A percentile compares a stretch with the other conserved stretches of the same genome.
Evolutionary conservation across 2,329 filamentous ascomycete genomes (phyloP).

Genomic region (Aotearoamyces nothofagi): DNA sequence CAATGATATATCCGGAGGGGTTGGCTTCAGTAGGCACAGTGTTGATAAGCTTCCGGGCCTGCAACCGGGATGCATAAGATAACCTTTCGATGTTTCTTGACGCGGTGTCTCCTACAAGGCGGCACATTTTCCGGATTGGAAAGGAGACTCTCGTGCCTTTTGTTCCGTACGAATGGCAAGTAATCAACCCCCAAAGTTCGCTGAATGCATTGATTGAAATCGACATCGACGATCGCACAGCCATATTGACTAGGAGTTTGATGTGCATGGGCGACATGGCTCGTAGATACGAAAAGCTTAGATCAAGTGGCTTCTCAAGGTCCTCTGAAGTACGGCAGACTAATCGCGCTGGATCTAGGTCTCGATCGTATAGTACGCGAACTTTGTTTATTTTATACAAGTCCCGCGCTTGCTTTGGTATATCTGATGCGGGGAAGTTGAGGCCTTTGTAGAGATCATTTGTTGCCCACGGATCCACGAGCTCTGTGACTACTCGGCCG

Average conservation of each 20-base stretch:
- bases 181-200: constrained; percentile 77
- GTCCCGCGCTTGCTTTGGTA: constrained; percentile 73
- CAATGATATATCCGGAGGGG: constrained; percentile 79
- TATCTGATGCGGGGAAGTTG: constrained; percentile 80
- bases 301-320: constrained; percentile 59
- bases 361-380: constrained; percentile 71
- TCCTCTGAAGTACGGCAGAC: constrained; percentile 67
- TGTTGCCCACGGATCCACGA: constrained; percentile 67
- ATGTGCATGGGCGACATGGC: constrained; percentile 86
- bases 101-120: constrained; percentile 70
- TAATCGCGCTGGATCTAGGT: constrained; percentile 62
- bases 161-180: constrained; percentile 66
- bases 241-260: constrained; percentile 81
- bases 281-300: constrained; percentile 71
- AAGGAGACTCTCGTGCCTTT: constrained; percentile 84
- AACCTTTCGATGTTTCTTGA: constrained; percentile 78
- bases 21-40: constrained; percentile 69
- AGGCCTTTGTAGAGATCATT: constrained; percentile 77
- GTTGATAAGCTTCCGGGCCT: constrained; percentile 79
- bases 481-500: constrained; percentile 73
- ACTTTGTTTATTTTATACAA: constrained; percentile 85
- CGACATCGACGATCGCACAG: constrained; percentile 86
- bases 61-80: constrained; percentile 71
- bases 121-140: constrained; percentile 83
- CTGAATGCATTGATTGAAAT: constrained; percentile 80